Percentiles rank a stretch among this genome's conserved stretches.
Conservation (phyloP, 345 rosid species). For the Syzygium aqueum region DNA sequence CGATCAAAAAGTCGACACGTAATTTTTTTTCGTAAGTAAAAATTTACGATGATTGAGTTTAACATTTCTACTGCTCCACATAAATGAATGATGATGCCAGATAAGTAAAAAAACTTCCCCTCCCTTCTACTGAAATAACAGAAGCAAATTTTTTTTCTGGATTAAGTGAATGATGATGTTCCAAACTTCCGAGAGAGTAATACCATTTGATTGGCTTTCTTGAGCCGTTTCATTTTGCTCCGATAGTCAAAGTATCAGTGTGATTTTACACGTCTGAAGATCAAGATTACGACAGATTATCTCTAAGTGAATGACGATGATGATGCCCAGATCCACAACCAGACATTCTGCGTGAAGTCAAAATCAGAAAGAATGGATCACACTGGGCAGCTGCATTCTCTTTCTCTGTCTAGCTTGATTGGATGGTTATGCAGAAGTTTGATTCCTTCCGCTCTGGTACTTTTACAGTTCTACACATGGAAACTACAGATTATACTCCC, state of each 20-base stretch:
- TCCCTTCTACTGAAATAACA: neutral
- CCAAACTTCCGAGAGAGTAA: neutral
- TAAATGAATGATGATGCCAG: neutral
- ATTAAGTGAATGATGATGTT: neutral
- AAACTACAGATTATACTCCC: neutral
- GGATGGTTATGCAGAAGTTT: neutral
- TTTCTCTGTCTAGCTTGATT: neutral
- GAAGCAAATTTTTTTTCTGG: neutral
- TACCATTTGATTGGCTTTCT: neutral
- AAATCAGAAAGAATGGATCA: neutral
- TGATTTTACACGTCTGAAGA: neutral
- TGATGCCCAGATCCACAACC: neutral
- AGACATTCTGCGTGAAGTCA: neutral
- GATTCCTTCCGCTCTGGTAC: neutral
- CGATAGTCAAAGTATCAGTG: neutral
- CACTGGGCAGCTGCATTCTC: neutral
- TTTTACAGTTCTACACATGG: neutral
- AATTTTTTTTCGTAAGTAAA: neutral
- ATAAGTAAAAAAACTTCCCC: too few species aligned
- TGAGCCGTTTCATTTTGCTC: neutral
- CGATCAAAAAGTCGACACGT: neutral
- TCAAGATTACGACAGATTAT: neutral
- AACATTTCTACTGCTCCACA: neutral
- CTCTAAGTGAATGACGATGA: neutral
- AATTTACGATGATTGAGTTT: neutral